Evolutionary conservation across 805 yeast genomes (phyloP), one percentile per base, ranked within the genome.

Genomic region (Kluyveromyces starmeri): DNA sequence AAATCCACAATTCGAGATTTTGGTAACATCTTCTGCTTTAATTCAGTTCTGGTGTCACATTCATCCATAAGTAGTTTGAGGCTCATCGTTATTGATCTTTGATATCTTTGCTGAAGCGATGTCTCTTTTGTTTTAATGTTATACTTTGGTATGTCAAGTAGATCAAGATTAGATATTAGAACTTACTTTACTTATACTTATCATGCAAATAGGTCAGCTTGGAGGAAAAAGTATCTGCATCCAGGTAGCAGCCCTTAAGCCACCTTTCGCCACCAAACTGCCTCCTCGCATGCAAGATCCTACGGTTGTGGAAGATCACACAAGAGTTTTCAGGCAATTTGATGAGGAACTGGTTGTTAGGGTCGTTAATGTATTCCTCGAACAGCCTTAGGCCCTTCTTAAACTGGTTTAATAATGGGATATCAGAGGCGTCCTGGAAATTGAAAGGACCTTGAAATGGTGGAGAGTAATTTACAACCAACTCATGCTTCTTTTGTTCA

Each of bases 381-480:
- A 82, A 82, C n/a, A 64, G 40, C 20, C 59, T 51, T 39, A 77
- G 53, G 1, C 86, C 88, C 36, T 82, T 55, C 14, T 68, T 41
- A 51, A 78, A 79, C 26, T 30, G 24, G 15, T 15, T 20, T 19
- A 30, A 30, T 8, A 30, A 12, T 14, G 25, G 18, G 6, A 22
- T 20, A 15, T 30, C 33, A 6, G 33, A 20, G n/a, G 15, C 22
- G 34, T 74, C 76, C 9, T 66, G 58, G 43, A 77, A 72, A 42
- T 79, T 84, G 38, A 75, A 72, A 1, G 89, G 89, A 0, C 83
- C 89, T 50, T 82, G 94, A 61, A 79, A 81, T 8, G 88, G 89
- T 2, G 94, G 92, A 1, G 89, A 75, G 53, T 81, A 82, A 50
- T 78, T 79, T 13, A 80, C 71, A n/a, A 30, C 33, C 2, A 26